Evolutionary conservation across 352 stramenopile genomes (phyloP), one percentile per base, ranked within the genome.

Genomic region (Phytopythium cucurbitacearum): DNA sequence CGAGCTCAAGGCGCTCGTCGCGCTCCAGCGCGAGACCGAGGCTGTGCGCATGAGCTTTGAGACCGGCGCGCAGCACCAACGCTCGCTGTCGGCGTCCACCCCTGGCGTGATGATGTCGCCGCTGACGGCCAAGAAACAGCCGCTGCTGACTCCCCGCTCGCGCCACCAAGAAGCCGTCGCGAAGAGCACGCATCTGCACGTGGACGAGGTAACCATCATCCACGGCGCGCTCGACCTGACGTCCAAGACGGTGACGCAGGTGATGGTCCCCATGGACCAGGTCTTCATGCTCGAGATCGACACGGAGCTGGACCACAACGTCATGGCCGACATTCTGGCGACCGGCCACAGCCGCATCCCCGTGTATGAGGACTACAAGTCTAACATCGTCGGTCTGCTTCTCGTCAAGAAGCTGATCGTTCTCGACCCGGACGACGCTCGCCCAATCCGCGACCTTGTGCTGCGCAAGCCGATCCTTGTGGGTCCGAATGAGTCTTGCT

Each of bases 161-260:
- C 67, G 60, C 15, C 63, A 61, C 33, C 67, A 79, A 43, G 53
- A 75, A 49, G 60, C 65, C 40, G 11, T 57, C 21, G 62, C 68
- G 8, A 64, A 70, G 40, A 63, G 66, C 12, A 88, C 79, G 32
- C 61, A 62, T 2, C 57, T 91, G 33, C 75, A 88, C 41, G 73
- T 72, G 40, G 87, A 97, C 55, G 91, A 98, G 66, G 85, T 97
- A 7, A 92, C 73, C 21, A 95, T 98, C 62, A 95, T 98, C 49
- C 86, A 96, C 63, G 94, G 92, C 46, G 88, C 90, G 12, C 59
- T 98, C 48, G 67, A 87, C 47, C 76, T 98, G 48, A 87, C 80
- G n/a, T 84, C 84, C 51, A 96, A 91, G 57, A 87, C 77, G 2
- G 85, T 94, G 35, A 62, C 58, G 0, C 79, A 98, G 54, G 76